A percentile compares a stretch with the other conserved stretches of the same genome.
Conservation (phyloP, 1,284 basidiomycete genomes). For the Amylostereum chailletii region DNA sequence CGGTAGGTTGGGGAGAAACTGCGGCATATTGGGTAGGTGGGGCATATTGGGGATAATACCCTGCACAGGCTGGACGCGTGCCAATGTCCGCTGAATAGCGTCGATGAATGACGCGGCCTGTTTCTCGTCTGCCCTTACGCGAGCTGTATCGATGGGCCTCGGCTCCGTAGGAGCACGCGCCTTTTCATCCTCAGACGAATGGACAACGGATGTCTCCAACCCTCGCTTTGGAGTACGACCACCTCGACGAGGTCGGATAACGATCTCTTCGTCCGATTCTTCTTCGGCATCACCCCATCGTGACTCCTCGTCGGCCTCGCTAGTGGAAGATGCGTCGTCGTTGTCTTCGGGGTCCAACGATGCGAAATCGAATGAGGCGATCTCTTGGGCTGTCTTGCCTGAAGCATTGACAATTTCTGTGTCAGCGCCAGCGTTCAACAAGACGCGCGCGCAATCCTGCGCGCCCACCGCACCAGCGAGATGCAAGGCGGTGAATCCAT, state of each 20-base stretch:
- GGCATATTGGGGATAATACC: conserved; percentile 49
- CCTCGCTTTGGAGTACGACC: conserved; percentile 12
- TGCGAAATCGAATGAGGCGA: conserved; percentile 55
- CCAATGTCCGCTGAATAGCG: conserved; percentile 66
- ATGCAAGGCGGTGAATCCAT: conserved; percentile 88
- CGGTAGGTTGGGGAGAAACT: background rate
- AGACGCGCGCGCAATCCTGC: conserved; percentile 53
- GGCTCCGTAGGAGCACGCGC: conserved; percentile 6
- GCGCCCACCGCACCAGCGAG: conserved; percentile 73
- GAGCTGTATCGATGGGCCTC: conserved; percentile 1
- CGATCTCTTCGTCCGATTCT: conserved; percentile 38
- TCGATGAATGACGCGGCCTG: conserved; percentile 62
- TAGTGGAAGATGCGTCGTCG: conserved; percentile 28
- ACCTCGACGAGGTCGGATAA: conserved; percentile 9
- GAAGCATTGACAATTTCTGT: conserved; percentile 65
- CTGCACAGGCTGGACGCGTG: conserved; percentile 56
- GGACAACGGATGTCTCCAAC: conserved; percentile 12
- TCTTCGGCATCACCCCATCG: conserved; percentile 64
- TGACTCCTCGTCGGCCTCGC: conserved; percentile 49
- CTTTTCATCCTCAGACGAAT: conserved; percentile 17
- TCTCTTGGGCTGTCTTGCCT: conserved; percentile 76
- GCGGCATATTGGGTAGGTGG: conserved; percentile 39
- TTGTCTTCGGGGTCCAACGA: conserved; percentile 24
- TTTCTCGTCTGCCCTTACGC: conserved; percentile 43
- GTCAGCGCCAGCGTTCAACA: conserved; percentile 78